Conservation (phyloP, 2,329 filamentous ascomycete species). For the Ophiocordyceps robertsii region DNA sequence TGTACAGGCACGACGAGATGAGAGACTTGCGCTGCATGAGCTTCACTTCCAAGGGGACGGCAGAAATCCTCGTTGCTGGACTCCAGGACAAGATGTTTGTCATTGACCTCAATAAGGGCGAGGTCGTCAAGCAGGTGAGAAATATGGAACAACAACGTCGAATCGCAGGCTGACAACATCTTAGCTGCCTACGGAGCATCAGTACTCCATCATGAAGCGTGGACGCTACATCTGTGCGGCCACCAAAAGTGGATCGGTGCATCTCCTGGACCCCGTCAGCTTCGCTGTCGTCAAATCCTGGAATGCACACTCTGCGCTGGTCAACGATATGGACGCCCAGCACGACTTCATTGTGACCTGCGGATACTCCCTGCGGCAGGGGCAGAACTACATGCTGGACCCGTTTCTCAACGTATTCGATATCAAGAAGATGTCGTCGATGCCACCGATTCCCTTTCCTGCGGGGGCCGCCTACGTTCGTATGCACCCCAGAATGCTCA, state of each 20-base stretch:
- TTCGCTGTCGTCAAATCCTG: constrained; percentile 74
- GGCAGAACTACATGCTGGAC: constrained; percentile 65
- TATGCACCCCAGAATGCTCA: constrained; percentile 92
- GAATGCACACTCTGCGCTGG: constrained; percentile 76
- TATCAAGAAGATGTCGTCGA: constrained; percentile 74
- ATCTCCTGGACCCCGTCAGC: constrained; percentile 70
- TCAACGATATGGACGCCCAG: constrained; percentile 96
- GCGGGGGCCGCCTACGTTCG: constrained; percentile 87
- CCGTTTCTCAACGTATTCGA: constrained; percentile 93
- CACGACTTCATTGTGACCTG: constrained; percentile 93
- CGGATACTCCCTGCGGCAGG: constrained; percentile 74
- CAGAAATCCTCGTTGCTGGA: constrained; percentile 77
- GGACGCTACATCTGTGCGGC: constrained; percentile 86
- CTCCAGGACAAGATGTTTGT: constrained; percentile 78
- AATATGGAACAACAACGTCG: neutral
- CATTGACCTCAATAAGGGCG: constrained; percentile 56
- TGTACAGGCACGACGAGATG: constrained; percentile 58
- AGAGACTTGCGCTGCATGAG: constrained; percentile 86
- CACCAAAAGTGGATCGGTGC: constrained; percentile 66
- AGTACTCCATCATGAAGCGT: constrained; percentile 87
- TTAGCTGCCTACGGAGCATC: constrained; percentile 49
- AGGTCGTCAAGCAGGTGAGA: constrained; percentile 50
- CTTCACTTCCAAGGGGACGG: constrained; percentile 75
- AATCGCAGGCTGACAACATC: neutral
- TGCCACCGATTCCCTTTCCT: constrained; percentile 85